Conservation (phyloP, 139 green algal species). For the Chlorella sp. region DNA sequence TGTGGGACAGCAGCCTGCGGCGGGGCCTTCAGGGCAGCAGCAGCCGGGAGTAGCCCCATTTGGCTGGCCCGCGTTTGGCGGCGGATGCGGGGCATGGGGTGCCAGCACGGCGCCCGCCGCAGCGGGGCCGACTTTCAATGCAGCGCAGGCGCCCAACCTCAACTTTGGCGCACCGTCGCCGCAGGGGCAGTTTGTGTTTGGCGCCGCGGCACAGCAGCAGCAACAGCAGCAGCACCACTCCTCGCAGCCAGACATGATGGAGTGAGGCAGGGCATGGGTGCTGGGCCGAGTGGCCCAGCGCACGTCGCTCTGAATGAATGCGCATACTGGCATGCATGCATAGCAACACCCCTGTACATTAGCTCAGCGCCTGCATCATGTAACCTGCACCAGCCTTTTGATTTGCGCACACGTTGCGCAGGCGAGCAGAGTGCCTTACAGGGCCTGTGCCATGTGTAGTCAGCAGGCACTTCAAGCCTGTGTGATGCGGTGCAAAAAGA, state of each 20-base stretch:
- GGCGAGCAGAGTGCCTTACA: background rate
- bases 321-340: background rate
- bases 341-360: background rate
- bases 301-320: background rate
- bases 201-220: background rate
- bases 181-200: conserved; percentile 19
- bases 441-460: background rate
- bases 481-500: conserved; percentile 42
- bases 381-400: background rate
- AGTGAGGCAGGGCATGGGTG: background rate
- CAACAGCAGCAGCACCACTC: conserved; percentile 3
- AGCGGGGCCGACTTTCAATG: background rate
- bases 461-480: background rate
- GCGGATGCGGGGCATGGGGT: background rate
- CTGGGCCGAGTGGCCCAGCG: too few species aligned
- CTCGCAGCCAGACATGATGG: conserved; percentile 16
- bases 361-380: background rate
- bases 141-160: background rate
- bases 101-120: background rate
- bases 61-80: conserved; percentile 2
- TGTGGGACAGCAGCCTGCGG: background rate
- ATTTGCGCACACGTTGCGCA: too few species aligned
- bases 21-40: background rate
- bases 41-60: background rate
- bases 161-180: background rate